phyloP scores from a whole-genome alignment of 139 green algal species.

The Chlorella vulgaris region DNA sequence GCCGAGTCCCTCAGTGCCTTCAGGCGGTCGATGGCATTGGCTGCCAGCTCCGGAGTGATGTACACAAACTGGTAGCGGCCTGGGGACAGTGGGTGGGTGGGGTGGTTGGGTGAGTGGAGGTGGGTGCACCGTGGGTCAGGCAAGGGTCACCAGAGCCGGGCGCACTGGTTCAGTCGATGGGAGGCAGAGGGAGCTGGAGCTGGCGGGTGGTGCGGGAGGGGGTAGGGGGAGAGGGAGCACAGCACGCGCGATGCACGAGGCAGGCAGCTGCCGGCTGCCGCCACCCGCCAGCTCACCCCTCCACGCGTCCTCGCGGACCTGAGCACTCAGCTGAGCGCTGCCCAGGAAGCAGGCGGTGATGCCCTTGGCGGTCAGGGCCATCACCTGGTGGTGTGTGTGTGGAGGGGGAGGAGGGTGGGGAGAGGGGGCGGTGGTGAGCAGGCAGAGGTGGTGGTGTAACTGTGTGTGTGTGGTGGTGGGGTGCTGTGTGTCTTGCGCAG shows the following conservation, averaged over 20 bases:
- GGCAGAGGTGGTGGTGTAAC: too few relatives aligned
- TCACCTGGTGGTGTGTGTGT: conserved; percentile 22
- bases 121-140: too few relatives aligned
- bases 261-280: not conserved
- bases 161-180: too few relatives aligned
- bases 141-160: not conserved
- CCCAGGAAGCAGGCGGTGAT: conserved; percentile 67
- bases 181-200: too few relatives aligned
- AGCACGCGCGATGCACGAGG: too few relatives aligned
- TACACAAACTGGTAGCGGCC: conserved; percentile 69
- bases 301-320: conserved; percentile 58
- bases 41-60: conserved; percentile 72
- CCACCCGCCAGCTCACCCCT: not conserved
- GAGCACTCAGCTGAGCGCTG: conserved; percentile 53
- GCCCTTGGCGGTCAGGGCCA: conserved; percentile 43
- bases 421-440: too few relatives aligned
- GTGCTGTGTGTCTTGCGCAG: too few relatives aligned
- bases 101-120: too few relatives aligned
- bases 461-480: too few relatives aligned
- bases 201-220: too few relatives aligned
- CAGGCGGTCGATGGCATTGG: conserved; percentile 32
- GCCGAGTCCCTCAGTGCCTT: conserved; percentile 39
- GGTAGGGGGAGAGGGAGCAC: too few relatives aligned
- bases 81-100: not conserved
- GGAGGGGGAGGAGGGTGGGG: not conserved